phyloP scores from a whole-genome alignment of 768 basidiomycete genomes.

The Mycena alexandri region DNA sequence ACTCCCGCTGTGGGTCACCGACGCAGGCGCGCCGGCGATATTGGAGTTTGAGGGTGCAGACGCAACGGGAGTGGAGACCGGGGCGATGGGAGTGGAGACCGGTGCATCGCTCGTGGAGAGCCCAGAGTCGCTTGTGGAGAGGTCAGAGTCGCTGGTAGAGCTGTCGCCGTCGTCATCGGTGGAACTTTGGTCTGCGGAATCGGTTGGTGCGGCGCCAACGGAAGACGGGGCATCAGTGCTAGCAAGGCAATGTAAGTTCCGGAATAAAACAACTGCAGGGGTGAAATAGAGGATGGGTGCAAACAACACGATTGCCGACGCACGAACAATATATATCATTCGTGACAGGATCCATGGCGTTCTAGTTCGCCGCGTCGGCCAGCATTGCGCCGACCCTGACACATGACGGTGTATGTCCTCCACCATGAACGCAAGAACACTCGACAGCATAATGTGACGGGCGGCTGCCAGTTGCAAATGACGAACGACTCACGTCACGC shows the following conservation, averaged over 20 bases:
- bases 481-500: constrained; percentile 20
- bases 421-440: neutral
- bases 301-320: too few relatives aligned
- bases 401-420: too few relatives aligned
- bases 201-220: neutral
- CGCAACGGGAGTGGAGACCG: neutral
- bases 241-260: neutral
- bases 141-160: neutral
- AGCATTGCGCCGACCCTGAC: too few relatives aligned
- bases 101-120: neutral
- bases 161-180: neutral
- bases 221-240: constrained; percentile 17
- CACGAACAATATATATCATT: neutral
- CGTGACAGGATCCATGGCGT: neutral
- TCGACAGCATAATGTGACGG: too few relatives aligned
- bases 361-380: too few relatives aligned
- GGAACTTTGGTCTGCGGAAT: too few relatives aligned
- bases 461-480: too few relatives aligned
- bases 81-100: neutral
- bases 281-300: too few relatives aligned
- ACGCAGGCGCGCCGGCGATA: neutral
- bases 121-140: neutral
- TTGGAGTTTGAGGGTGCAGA: neutral
- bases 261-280: too few relatives aligned
- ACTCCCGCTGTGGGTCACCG: neutral